Evolutionary conservation across 2,329 filamentous ascomycete species (phyloP).

Genomic region (Beauveria caledonica): DNA sequence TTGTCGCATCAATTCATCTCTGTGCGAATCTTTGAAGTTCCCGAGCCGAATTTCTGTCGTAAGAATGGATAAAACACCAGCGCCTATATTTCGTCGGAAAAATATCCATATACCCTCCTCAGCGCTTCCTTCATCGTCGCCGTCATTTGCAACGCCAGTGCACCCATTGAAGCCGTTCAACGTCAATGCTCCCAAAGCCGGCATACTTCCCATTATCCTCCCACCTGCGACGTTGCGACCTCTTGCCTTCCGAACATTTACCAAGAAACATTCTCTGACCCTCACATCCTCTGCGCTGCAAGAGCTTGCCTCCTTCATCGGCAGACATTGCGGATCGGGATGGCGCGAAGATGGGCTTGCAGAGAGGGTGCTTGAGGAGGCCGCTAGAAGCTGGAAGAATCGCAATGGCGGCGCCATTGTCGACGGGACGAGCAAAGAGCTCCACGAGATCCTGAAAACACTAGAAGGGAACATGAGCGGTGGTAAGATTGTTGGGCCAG

Average conservation of each 20-base stretch:
- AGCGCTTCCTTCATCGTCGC: conserved; percentile 76
- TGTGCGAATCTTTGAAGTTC: background rate
- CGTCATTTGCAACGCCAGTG: conserved; percentile 79
- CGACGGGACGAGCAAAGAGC: conserved; percentile 65
- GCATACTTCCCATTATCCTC: conserved; percentile 80
- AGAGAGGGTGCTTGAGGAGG: conserved; percentile 85
- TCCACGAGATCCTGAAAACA: conserved; percentile 75
- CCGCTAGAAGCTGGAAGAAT: conserved; percentile 86
- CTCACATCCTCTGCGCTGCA: conserved; percentile 81
- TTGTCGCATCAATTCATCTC: background rate
- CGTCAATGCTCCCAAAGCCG: conserved; percentile 44
- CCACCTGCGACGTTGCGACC: conserved; percentile 81
- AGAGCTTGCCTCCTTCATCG: conserved; percentile 80
- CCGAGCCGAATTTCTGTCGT: background rate
- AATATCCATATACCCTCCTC: conserved; percentile 34
- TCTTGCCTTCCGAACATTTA: conserved; percentile 89
- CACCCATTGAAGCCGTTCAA: conserved; percentile 65
- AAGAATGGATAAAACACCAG: conserved; percentile 31
- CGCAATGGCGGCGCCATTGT: conserved; percentile 84
- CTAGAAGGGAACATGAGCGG: conserved; percentile 84
- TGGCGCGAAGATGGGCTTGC: conserved; percentile 94
- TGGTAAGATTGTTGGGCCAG: conserved; percentile 55
- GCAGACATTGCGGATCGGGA: conserved; percentile 86
- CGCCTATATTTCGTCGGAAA: conserved; percentile 29
- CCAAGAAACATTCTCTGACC: conserved; percentile 93